Evolutionary conservation across 345 rosid genomes (phyloP).

Genomic region (Lumnitzera littorea): DNA sequence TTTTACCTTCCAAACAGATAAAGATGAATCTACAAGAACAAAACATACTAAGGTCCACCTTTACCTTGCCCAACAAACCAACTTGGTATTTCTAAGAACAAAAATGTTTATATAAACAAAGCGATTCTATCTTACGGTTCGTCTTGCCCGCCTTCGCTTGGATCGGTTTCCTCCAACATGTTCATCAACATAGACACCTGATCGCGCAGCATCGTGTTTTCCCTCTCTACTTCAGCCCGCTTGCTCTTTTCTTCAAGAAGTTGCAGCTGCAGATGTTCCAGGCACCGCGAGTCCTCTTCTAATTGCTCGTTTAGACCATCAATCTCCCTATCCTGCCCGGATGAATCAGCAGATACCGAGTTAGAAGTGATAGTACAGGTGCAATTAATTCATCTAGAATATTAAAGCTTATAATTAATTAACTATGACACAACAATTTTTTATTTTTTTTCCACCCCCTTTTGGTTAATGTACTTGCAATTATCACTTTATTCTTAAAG

Average conservation of each 20-base stretch:
- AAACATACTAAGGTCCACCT: background rate
- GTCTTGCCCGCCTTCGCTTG: conserved; percentile 27
- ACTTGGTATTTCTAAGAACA: background rate
- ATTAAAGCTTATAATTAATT: too few species aligned
- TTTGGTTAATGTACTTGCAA: too few species aligned
- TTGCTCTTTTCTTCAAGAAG: conserved; percentile 73
- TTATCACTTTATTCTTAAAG: background rate
- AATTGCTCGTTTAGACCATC: conserved; percentile 86
- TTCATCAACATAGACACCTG: conserved; percentile 76
- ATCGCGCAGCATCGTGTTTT: conserved; percentile 67
- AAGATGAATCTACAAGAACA: background rate
- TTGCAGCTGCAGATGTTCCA: conserved; percentile 83
- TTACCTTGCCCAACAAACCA: background rate
- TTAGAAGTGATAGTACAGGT: background rate
- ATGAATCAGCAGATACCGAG: background rate
- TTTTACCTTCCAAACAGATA: too few species aligned
- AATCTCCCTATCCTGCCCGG: conserved; percentile 73
- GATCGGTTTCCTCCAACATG: conserved; percentile 65
- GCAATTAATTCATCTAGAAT: too few species aligned
- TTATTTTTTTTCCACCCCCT: too few species aligned
- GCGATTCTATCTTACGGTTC: conserved; percentile 14
- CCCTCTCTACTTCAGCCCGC: conserved; percentile 72
- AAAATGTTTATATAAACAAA: background rate
- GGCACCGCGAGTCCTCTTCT: conserved; percentile 74
- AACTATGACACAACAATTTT: too few species aligned